phyloP scores from a whole-genome alignment of 2,329 filamentous ascomycete genomes.

The Acephala macrosclerotiorum region DNA sequence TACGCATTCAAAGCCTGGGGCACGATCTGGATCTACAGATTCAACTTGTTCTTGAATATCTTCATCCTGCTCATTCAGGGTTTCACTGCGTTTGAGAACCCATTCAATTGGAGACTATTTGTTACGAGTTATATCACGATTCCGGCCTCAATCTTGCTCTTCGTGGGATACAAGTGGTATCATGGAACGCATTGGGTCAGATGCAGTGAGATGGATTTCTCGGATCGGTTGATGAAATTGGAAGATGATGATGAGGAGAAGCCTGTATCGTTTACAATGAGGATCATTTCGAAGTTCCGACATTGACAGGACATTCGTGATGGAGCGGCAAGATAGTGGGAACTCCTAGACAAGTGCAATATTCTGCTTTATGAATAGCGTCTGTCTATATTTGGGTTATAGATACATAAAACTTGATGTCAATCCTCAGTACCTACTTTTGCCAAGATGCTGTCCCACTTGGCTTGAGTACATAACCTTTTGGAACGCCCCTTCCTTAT shows the following conservation, averaged over 20 bases:
- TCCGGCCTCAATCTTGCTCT: constrained; percentile 16
- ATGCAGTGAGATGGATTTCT: constrained; percentile 25
- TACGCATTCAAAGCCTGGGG: constrained; percentile 35
- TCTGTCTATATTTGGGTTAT: too few relatives aligned
- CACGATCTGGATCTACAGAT: constrained; percentile 35
- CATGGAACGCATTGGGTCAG: constrained; percentile 23
- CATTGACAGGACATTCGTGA: neutral
- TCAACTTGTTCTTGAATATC: constrained; percentile 33
- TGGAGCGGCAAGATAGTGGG: too few relatives aligned
- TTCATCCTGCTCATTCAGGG: constrained; percentile 38
- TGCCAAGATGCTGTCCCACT: too few relatives aligned
- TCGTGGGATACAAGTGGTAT: constrained; percentile 24
- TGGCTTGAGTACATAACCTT: too few relatives aligned
- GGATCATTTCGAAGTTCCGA: constrained; percentile 3
- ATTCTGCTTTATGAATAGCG: too few relatives aligned
- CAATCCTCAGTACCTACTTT: too few relatives aligned
- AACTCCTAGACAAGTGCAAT: too few relatives aligned
- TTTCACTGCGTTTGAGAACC: constrained; percentile 29
- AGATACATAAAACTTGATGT: too few relatives aligned
- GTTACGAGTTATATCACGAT: constrained; percentile 25
- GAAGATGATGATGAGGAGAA: constrained; percentile 28
- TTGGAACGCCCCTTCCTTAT: too few relatives aligned
- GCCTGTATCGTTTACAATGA: constrained; percentile 20
- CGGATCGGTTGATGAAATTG: constrained; percentile 23
- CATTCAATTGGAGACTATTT: constrained; percentile 24